Conservation (phyloP, 1,139 yeast species). For the Yamadazyma conglobata region DNA sequence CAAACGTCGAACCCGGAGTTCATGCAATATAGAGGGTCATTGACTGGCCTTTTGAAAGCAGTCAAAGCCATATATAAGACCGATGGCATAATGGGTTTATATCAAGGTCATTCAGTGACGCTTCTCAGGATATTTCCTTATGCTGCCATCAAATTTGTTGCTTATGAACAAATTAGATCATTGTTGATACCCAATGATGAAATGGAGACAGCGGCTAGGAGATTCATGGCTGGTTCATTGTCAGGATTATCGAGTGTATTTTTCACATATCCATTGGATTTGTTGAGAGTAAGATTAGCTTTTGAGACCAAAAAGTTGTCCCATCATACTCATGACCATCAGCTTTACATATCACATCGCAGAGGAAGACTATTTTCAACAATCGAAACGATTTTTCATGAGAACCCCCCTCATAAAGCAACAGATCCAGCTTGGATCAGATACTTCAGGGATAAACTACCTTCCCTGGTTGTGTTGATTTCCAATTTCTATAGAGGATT, state of each 20-base stretch:
- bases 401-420: conserved; percentile 49
- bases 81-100: conserved; percentile 82
- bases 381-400: conserved; percentile 54
- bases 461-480: conserved; percentile 37
- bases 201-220: conserved; percentile 75
- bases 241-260: conserved; percentile 87
- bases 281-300: conserved; percentile 87
- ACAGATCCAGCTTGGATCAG: conserved; percentile 38
- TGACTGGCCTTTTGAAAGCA: conserved; percentile 73
- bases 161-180: conserved; percentile 88
- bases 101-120: conserved; percentile 95
- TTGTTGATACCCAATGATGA: conserved; percentile 69
- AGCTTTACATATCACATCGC: conserved; percentile 23
- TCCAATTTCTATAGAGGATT: conserved; percentile 91
- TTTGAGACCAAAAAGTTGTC: conserved; percentile 61
- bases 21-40: conserved; percentile 73
- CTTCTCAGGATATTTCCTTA: conserved; percentile 89
- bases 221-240: conserved; percentile 85
- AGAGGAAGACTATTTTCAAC: conserved; percentile 57
- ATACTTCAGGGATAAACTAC: conserved; percentile 29
- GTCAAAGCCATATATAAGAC: conserved; percentile 58
- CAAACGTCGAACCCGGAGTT: conserved; percentile 95
- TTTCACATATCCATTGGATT: conserved; percentile 88
- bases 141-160: conserved; percentile 96
- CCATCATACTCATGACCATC: conserved; percentile 23